These are phyloP conservation scores for Theobroma cacao DNA, from an alignment of 345 rosid genomes.

Conservation along the genomic window DNA sequence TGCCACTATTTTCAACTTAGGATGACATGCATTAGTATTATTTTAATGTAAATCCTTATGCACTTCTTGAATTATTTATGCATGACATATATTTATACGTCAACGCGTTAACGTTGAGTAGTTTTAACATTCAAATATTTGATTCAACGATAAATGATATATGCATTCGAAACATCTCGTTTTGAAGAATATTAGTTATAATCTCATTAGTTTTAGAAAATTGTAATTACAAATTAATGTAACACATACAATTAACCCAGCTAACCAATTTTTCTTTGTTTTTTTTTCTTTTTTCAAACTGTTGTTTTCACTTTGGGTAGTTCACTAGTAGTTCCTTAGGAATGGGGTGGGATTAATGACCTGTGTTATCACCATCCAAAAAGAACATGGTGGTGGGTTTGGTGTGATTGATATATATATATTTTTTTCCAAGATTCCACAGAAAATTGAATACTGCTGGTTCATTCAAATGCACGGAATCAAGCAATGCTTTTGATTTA, in stretches of 20 bases:
- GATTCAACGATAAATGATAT: no score
- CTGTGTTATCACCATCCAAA: conserved; percentile 6
- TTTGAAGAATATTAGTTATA: background rate
- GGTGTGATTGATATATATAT: background rate
- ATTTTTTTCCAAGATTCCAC: background rate
- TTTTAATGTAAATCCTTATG: no score
- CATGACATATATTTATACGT: no score
- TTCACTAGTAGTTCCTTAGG: background rate
- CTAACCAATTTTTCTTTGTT: background rate
- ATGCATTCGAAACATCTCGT: no score
- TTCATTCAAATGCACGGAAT: background rate
- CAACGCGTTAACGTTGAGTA: background rate
- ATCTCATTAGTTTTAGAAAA: background rate
- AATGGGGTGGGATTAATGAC: background rate
- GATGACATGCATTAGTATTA: no score
- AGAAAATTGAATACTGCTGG: background rate
- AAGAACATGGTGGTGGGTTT: background rate
- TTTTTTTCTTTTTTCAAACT: background rate
- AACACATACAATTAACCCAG: no score
- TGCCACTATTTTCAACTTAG: background rate
- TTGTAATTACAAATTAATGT: no score
- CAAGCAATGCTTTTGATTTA: background rate
- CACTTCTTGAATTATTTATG: no score
- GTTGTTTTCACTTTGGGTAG: background rate
- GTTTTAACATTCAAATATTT: no score